A percentile compares a stretch with the other conserved stretches of the same genome.
Conservation (phyloP, 805 yeast species). For the Candida chauliodis region DNA sequence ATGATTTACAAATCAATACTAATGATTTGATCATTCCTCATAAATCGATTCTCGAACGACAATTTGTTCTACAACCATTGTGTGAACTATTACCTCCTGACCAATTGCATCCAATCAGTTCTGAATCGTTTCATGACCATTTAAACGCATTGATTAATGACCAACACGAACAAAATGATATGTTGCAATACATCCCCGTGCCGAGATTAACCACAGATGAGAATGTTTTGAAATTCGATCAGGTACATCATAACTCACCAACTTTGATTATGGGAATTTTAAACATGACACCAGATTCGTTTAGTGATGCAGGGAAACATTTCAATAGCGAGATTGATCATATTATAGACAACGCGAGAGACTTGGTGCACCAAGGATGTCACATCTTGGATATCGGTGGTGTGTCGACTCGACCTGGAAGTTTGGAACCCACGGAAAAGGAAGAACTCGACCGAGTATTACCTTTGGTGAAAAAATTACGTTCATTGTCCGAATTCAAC, state of each 20-base stretch:
- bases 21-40: constrained; percentile 77
- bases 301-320: constrained; percentile 79
- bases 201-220: constrained; percentile 13
- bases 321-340: constrained; percentile 26
- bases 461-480: constrained; percentile 63
- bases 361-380: constrained; percentile 59
- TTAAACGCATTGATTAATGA: constrained; percentile 45
- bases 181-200: constrained; percentile 52
- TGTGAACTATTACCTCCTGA: constrained; percentile 74
- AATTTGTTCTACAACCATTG: constrained; percentile 86
- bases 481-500: constrained; percentile 38
- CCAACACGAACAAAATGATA: constrained; percentile 34
- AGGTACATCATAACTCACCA: constrained; percentile 36
- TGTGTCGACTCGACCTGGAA: constrained; percentile 87
- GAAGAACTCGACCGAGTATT: constrained; percentile 71
- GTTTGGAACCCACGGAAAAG: constrained; percentile 54
- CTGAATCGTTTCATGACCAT: constrained; percentile 74
- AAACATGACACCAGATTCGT: constrained; percentile 91
- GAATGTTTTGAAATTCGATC: constrained; percentile 40
- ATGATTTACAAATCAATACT: constrained; percentile 51
- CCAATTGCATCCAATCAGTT: constrained; percentile 76
- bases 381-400: constrained; percentile 90
- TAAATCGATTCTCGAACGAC: constrained; percentile 79
- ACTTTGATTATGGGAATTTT: constrained; percentile 84
- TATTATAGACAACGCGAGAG: constrained; percentile 43